Percentiles rank a stretch among this genome's conserved stretches.
Evolutionary conservation across 2,329 filamentous ascomycete genomes (phyloP).

Genomic region (Aspergillus eucalypticola): DNA sequence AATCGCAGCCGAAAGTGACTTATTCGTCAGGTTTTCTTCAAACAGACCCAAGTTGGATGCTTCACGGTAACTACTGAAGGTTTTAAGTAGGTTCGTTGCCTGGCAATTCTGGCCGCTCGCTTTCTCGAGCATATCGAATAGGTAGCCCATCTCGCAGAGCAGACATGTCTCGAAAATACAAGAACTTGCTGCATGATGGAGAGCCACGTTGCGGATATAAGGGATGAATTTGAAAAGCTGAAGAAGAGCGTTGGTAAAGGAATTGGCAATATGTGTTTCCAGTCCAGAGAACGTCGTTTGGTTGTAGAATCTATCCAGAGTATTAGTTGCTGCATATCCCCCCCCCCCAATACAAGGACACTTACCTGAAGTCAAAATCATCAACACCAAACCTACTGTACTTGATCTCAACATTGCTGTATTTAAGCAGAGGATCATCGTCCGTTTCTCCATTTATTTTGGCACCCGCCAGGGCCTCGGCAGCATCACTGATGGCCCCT

Average conservation of each 20-base stretch:
- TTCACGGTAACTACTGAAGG: constrained; percentile 79
- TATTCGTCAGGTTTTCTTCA: constrained; percentile 76
- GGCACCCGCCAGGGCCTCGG: constrained; percentile 65
- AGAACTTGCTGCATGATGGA: constrained; percentile 83
- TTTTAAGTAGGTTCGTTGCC: constrained; percentile 90
- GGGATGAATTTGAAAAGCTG: constrained; percentile 92
- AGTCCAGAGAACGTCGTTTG: constrained; percentile 87
- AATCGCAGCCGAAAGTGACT: constrained; percentile 75
- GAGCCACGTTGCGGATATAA: constrained; percentile 78
- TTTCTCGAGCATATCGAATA: constrained; percentile 98
- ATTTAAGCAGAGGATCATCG: constrained; percentile 82
- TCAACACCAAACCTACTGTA: constrained; percentile 99
- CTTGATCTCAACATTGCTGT: constrained; percentile 94
- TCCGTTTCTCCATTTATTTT: constrained; percentile 72
- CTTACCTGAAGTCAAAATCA: constrained; percentile 98
- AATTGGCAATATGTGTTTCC: constrained; percentile 95
- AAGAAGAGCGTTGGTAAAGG: constrained; percentile 88
- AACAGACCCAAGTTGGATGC: constrained; percentile 75
- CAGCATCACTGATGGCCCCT: constrained; percentile 54
- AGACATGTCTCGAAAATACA: constrained; percentile 83
- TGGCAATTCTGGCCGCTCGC: constrained; percentile 92
- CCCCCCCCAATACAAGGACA: constrained; percentile 36
- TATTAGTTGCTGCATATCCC: background rate
- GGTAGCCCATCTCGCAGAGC: constrained; percentile 88
- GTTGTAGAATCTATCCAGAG: constrained; percentile 78